Conservation (phyloP, 139 green algal species). For the Auxenochlorella pyrenoidosa region DNA sequence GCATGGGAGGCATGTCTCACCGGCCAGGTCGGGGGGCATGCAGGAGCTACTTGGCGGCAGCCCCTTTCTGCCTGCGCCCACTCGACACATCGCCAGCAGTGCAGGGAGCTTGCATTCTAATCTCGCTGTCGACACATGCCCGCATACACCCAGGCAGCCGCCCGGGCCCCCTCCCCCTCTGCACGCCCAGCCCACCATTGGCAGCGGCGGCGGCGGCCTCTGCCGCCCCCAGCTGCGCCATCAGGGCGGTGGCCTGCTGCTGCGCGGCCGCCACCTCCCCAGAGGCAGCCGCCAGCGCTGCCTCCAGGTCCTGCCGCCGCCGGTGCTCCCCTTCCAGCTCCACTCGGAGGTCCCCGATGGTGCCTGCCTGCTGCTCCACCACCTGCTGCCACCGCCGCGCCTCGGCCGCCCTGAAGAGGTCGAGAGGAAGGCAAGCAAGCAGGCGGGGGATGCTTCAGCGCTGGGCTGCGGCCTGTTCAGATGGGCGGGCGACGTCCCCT, state of each 20-base stretch:
- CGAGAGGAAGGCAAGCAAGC: not conserved
- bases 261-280: not conserved
- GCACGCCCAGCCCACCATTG: constrained; percentile 8
- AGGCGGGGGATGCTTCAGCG: too few relatives aligned
- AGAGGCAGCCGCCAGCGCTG: not conserved
- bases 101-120: too few relatives aligned
- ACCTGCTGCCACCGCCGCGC: constrained; percentile 19
- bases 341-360: constrained; percentile 29
- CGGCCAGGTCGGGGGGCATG: too few relatives aligned
- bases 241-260: not conserved
- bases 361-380: constrained; percentile 11
- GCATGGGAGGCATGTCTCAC: not conserved
- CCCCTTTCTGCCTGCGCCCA: too few relatives aligned
- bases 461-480: too few relatives aligned
- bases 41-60: too few relatives aligned
- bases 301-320: not conserved
- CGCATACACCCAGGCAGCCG: too few relatives aligned
- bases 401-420: not conserved
- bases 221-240: constrained; percentile 29
- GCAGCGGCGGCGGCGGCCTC: constrained; percentile 12
- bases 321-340: constrained; percentile 9
- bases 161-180: not conserved
- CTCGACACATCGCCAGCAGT: too few relatives aligned
- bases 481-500: too few relatives aligned
- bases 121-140: too few relatives aligned